These are phyloP conservation scores for Monosporascus ibericus DNA, from an alignment of 2,329 filamentous ascomycete genomes.

Conservation along the genomic window DNA sequence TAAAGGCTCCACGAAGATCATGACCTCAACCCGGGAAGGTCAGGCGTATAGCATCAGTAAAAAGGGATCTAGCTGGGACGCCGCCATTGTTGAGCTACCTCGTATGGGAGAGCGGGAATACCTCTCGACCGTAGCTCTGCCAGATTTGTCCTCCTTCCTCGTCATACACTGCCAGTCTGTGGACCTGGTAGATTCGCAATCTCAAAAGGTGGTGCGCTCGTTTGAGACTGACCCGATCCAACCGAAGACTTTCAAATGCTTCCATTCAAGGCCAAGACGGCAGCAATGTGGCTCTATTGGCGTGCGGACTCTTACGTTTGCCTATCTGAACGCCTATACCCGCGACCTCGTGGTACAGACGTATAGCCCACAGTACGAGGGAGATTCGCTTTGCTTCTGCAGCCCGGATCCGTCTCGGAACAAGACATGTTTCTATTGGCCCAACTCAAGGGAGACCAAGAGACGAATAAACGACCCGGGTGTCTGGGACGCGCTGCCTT, in stretches of 20 bases:
- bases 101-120: conserved; percentile 37
- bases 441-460: conserved; percentile 42
- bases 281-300: conserved; percentile 50
- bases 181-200: conserved; percentile 55
- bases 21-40: conserved; percentile 26
- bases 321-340: conserved; percentile 54
- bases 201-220: conserved; percentile 51
- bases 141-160: conserved; percentile 53
- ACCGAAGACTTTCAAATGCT: conserved; percentile 52
- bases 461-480: conserved; percentile 57
- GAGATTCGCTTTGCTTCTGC: conserved; percentile 52
- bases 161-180: conserved; percentile 51
- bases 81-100: conserved; percentile 37
- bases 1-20: conserved; percentile 23
- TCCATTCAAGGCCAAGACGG: conserved; percentile 46
- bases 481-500: conserved; percentile 55
- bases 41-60: conserved; percentile 22
- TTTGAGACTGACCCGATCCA: conserved; percentile 55
- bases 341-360: conserved; percentile 60
- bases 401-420: conserved; percentile 33
- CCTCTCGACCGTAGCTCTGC: conserved; percentile 52
- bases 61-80: conserved; percentile 42
- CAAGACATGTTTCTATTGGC: conserved; percentile 44
- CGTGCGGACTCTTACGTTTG: conserved; percentile 57
- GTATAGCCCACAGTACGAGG: conserved; percentile 48